Percentiles rank a stretch among this genome's conserved stretches.
These are phyloP conservation scores for Colletotrichum sp. DNA, from an alignment of 2,329 filamentous ascomycete genomes.

Conservation along the genomic window DNA sequence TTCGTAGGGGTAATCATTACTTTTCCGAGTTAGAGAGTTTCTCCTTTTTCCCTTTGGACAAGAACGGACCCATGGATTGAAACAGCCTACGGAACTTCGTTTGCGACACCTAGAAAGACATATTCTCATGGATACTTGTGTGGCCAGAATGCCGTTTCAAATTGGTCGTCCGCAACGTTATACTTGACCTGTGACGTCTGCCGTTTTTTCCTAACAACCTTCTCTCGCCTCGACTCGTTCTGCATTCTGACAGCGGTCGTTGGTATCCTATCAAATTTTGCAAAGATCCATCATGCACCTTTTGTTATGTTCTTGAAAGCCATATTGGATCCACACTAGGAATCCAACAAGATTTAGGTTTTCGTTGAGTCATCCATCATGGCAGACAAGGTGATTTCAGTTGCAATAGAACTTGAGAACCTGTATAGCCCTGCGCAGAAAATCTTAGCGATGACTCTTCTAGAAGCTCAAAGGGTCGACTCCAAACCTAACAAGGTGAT, in stretches of 20 bases:
- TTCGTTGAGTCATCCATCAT: neutral
- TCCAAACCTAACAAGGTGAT: too few species aligned
- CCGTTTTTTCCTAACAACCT: slow-evolving; percentile 27
- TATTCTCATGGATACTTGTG: neutral
- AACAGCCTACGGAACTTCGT: neutral
- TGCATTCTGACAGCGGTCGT: neutral
- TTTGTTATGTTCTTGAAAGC: neutral
- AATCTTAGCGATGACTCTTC: too few species aligned
- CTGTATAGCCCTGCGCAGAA: neutral
- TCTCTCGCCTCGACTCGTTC: slow-evolving; percentile 18
- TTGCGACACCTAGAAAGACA: neutral
- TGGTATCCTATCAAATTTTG: neutral
- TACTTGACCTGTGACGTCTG: slow-evolving; percentile 47
- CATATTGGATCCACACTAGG: neutral
- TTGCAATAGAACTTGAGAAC: neutral
- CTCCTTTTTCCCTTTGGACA: too few species aligned
- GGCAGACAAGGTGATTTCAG: neutral
- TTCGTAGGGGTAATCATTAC: too few species aligned
- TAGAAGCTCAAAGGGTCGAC: too few species aligned
- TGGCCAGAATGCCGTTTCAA: neutral
- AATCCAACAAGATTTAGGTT: neutral
- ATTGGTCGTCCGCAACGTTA: slow-evolving; percentile 42
- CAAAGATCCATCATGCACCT: neutral
- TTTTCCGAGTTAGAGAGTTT: too few species aligned
- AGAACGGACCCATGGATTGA: too few species aligned